Conservation (phyloP, 352 stramenopile genomes). For the Thraustochytrium striatum region DNA sequence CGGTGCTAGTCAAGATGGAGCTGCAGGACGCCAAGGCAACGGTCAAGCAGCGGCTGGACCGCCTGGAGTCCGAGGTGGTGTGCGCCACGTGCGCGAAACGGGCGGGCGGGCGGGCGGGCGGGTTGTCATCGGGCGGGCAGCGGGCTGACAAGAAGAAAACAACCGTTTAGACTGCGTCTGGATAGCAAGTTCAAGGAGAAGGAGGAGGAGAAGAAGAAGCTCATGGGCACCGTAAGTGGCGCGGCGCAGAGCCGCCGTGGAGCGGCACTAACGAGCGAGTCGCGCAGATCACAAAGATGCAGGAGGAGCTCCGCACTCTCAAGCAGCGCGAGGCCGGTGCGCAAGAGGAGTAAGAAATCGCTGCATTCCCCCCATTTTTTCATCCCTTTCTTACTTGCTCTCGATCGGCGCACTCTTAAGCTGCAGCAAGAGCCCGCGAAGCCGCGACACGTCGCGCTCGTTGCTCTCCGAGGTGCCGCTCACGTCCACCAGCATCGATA, state of each 20-base stretch:
- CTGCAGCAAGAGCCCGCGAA: slow-evolving; percentile 35
- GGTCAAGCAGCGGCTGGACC: slow-evolving; percentile 45
- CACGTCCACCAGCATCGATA: slow-evolving; percentile 26
- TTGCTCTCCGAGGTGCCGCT: background rate
- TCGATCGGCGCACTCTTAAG: too few species aligned
- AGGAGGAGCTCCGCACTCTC: background rate
- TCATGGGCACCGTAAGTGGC: background rate
- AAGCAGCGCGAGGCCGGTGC: too few species aligned
- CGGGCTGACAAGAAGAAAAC: too few species aligned
- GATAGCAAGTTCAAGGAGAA: background rate
- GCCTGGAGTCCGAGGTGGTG: slow-evolving; percentile 32
- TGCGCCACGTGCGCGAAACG: background rate
- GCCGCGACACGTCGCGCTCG: slow-evolving; percentile 30
- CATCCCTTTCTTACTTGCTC: too few species aligned
- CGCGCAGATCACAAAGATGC: background rate
- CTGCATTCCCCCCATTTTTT: too few species aligned
- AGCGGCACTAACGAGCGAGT: background rate
- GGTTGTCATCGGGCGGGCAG: background rate
- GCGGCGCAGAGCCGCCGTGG: background rate
- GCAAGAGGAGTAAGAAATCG: too few species aligned
- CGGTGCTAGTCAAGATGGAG: slow-evolving; percentile 43
- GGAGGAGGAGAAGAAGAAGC: background rate
- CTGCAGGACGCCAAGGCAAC: slow-evolving; percentile 29
- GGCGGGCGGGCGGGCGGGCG: background rate
- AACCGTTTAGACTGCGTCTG: too few species aligned